Evolutionary conservation across 352 stramenopile genomes (phyloP).

Genomic region (Pythium grandisporangium): DNA sequence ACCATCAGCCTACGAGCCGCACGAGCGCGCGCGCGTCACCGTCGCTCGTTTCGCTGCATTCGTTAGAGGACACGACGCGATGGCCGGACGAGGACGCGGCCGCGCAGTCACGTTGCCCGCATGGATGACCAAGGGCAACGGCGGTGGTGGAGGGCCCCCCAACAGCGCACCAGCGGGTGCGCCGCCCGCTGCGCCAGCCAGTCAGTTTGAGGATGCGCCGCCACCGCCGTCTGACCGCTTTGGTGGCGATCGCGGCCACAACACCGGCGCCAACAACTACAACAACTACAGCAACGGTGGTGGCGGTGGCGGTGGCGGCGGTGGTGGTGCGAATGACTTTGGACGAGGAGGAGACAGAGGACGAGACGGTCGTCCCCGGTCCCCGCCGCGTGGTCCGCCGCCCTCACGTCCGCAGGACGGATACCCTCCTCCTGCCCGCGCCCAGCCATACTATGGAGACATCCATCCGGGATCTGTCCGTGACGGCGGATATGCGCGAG

Average conservation of each 20-base stretch:
- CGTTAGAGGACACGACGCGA: conserved; percentile 14
- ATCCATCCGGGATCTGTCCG: not conserved
- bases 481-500: too few relatives aligned
- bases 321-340: too few relatives aligned
- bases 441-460: conserved; percentile 4
- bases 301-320: not conserved
- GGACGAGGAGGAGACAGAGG: conserved; percentile 4
- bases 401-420: conserved; percentile 1
- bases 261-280: not conserved
- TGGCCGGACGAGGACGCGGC: conserved; percentile 75
- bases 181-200: conserved; percentile 19
- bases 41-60: too few relatives aligned
- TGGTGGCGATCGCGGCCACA: too few relatives aligned
- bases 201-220: conserved; percentile 68
- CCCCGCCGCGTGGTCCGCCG: conserved; percentile 7
- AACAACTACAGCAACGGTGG: conserved; percentile 1
- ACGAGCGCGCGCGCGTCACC: too few relatives aligned
- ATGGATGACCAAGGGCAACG: conserved; percentile 71
- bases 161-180: not conserved
- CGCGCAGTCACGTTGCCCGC: conserved; percentile 63
- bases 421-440: not conserved
- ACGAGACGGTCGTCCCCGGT: conserved; percentile 7
- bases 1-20: too few relatives aligned
- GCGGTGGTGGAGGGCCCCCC: not conserved
- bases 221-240: conserved; percentile 1